Percentiles rank a stretch among this genome's conserved stretches.
phyloP scores from a whole-genome alignment of 2,329 filamentous ascomycete genomes.

The Alternaria sp. region DNA sequence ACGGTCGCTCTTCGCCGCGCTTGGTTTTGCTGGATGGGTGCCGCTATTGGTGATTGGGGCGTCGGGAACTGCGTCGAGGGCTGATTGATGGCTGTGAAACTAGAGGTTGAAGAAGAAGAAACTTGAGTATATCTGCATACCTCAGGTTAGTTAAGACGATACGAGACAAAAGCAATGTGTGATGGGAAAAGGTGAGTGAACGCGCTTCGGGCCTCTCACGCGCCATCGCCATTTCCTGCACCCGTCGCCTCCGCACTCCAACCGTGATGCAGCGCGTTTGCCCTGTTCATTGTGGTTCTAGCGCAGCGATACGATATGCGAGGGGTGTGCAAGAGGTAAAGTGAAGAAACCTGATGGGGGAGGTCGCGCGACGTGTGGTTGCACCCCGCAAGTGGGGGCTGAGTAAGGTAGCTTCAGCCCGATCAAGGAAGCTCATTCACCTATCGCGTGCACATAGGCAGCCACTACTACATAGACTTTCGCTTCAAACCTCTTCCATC shows the following conservation, averaged over 20 bases:
- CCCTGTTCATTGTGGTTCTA: slow-evolving; percentile 7
- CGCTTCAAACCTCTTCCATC: not conserved
- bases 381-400: not conserved
- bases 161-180: slow-evolving; percentile 4
- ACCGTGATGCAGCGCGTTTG: slow-evolving; percentile 9
- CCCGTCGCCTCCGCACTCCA: slow-evolving; percentile 9
- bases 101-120: slow-evolving; percentile 12
- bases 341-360: slow-evolving; percentile 1
- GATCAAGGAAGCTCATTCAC: slow-evolving; percentile 32
- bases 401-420: slow-evolving; percentile 14
- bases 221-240: slow-evolving; percentile 20
- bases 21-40: slow-evolving; percentile 10
- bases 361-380: slow-evolving; percentile 10
- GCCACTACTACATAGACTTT: not conserved
- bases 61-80: slow-evolving; percentile 16
- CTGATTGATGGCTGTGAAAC: slow-evolving; percentile 41
- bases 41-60: slow-evolving; percentile 16
- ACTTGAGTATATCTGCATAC: slow-evolving; percentile 5
- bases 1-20: slow-evolving; percentile 6
- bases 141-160: slow-evolving; percentile 11
- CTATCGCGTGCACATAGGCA: slow-evolving; percentile 17
- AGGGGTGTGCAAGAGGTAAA: not conserved
- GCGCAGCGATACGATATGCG: not conserved
- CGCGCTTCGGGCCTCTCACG: slow-evolving; percentile 36
- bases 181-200: slow-evolving; percentile 12